These are phyloP conservation scores for Cryptococcus sp. DNA, from an alignment of 1,284 basidiomycete species.

Conservation along the genomic window DNA sequence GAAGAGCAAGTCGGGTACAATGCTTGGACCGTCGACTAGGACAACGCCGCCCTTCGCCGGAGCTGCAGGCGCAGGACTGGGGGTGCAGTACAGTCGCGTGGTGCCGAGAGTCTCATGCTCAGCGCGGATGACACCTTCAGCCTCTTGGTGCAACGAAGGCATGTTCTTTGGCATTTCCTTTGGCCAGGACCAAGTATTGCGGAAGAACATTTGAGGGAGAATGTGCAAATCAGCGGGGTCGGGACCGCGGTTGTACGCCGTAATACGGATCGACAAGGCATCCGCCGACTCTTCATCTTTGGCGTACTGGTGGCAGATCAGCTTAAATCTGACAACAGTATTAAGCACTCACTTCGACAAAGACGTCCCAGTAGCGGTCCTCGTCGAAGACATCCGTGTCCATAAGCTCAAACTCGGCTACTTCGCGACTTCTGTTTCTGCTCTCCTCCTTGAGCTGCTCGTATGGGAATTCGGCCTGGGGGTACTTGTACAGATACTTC, in stretches of 20 bases:
- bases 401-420: conserved; percentile 87
- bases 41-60: conserved; percentile 63
- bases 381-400: conserved; percentile 92
- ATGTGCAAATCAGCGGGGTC: conserved; percentile 94
- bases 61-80: conserved; percentile 85
- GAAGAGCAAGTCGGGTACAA: conserved; percentile 83
- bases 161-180: conserved; percentile 72
- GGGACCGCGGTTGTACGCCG: conserved; percentile 93
- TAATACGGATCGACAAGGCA: conserved; percentile 88
- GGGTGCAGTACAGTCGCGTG: conserved; percentile 83
- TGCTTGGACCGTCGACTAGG: conserved; percentile 63
- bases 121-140: conserved; percentile 65
- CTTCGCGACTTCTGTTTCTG: conserved; percentile 76
- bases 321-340: conserved; percentile 3
- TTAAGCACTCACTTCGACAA: conserved; percentile 70
- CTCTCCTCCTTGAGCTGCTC: conserved; percentile 89
- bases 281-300: conserved; percentile 93
- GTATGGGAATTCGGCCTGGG: conserved; percentile 88
- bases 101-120: conserved; percentile 73
- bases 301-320: conserved; percentile 70
- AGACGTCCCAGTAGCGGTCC: conserved; percentile 96
- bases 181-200: conserved; percentile 97
- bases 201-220: conserved; percentile 93
- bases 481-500: conserved; percentile 99
- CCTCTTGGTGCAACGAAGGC: conserved; percentile 64